Conservation (phyloP, 345 rosid genomes). For the Erodium maritimum region DNA sequence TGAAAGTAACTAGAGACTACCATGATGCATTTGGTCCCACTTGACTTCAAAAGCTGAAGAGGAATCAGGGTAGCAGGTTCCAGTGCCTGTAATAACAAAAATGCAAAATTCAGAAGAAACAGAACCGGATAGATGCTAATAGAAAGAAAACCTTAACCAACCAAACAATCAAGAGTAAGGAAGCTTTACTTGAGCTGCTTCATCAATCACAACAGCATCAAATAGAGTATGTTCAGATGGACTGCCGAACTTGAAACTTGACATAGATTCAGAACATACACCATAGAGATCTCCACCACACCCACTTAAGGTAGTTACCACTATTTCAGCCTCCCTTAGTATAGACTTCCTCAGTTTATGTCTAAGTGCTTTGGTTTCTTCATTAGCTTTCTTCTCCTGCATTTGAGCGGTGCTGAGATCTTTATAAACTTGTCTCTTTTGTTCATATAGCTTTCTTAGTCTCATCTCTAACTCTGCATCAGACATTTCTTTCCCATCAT, state of each 20-base stretch:
- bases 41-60: conserved; percentile 79
- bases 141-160: conserved; percentile 10
- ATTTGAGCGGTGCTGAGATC: conserved; percentile 78
- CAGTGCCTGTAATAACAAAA: conserved; percentile 51
- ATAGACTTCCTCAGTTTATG: conserved; percentile 71
- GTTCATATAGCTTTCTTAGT: conserved; percentile 66
- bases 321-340: conserved; percentile 89
- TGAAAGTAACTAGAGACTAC: conserved; percentile 25
- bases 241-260: conserved; percentile 52
- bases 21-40: conserved; percentile 82
- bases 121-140: conserved; percentile 7
- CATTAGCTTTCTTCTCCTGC: conserved; percentile 59
- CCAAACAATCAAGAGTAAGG: conserved; percentile 10
- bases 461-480: conserved; percentile 51
- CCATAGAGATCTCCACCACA: conserved; percentile 94
- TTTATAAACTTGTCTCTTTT: conserved; percentile 69
- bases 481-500: conserved; percentile 46
- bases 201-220: conserved; percentile 91
- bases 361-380: conserved; percentile 54
- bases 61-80: conserved; percentile 99
- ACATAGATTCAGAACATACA: conserved; percentile 78
- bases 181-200: conserved; percentile 82
- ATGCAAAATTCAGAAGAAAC: conserved; percentile 10
- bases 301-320: conserved; percentile 88
- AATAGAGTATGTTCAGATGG: conserved; percentile 73